Evolutionary conservation across 2,329 filamentous ascomycete genomes (phyloP), one percentile per base, ranked within the genome.

Genomic region (Bertia moriformis): DNA sequence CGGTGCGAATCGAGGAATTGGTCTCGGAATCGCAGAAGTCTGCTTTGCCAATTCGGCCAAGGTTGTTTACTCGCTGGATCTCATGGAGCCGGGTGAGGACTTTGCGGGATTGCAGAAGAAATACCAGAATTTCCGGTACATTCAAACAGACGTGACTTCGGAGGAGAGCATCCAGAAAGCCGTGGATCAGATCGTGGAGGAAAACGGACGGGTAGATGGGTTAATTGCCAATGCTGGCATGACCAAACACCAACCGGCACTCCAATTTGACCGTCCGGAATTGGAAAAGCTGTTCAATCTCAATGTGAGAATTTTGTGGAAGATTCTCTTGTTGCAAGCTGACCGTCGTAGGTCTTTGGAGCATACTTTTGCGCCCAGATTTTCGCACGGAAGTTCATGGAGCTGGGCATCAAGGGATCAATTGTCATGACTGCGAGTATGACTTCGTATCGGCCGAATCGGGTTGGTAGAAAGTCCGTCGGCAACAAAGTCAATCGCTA

Each of bases 391-490:
- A 58, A 57, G 33, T 60, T 61, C 43, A 58, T 60, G 41, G 48
- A 54, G 45, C 51, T 55, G 14, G 45, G 47, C 19, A 49, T 45
- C 42, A 55, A 54, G 48, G 58, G 58, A 10, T 52, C 49, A 41
- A 55, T 61, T 40, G 61, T 67, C 39, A 63, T 67, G 48, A 68
- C 64, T 4, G 58, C 63, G 1, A 58, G 53, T 42, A 68, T 67
- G 62, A 63, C 65, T 3, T 60, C 55, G 3, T 65, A 69, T 47
- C 56, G 63, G 2, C 63, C 63, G 1, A 67, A 68, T 48, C 54
- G 64, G 14, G 49, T 49, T 22, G 39, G 45, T 41, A 4, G 18
- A 15, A 29, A 12, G 4, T 29, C 1, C 5, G 4, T 14, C 14
- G 3, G 4, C 18, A 18, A 4, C 18, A 15, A 29, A 19, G 13